These are phyloP conservation scores for Paecilomyces sp. DNA, from an alignment of 2,329 filamentous ascomycete species.

Conservation along the genomic window DNA sequence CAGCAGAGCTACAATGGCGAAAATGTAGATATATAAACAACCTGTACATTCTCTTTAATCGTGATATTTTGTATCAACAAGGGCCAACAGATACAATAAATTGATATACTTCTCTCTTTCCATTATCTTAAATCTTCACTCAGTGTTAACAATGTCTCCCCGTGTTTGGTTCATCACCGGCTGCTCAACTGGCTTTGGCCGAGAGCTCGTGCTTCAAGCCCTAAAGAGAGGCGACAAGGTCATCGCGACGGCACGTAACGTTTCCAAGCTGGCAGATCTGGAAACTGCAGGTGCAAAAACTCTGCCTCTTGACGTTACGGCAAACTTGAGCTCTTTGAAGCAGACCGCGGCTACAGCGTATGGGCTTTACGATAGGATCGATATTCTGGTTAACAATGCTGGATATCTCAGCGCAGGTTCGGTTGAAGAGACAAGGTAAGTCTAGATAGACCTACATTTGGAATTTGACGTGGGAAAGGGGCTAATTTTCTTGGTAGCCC, in stretches of 20 bases:
- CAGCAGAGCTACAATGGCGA: background rate
- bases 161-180: conserved; percentile 30
- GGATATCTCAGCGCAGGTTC: conserved; percentile 19
- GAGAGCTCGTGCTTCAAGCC: conserved; percentile 16
- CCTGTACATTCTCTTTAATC: background rate
- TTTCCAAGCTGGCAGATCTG: conserved; percentile 16
- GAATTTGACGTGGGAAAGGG: background rate
- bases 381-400: conserved; percentile 31
- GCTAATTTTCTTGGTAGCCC: background rate
- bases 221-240: conserved; percentile 25
- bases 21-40: background rate
- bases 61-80: background rate
- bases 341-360: conserved; percentile 11
- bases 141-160: background rate
- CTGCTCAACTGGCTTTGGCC: conserved; percentile 27
- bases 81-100: background rate
- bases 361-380: conserved; percentile 16
- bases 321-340: conserved; percentile 10
- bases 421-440: conserved; percentile 20
- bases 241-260: conserved; percentile 27
- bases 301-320: conserved; percentile 19
- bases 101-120: conserved; percentile 18
- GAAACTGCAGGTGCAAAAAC: conserved; percentile 16
- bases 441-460: background rate
- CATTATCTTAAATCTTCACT: background rate